Percentiles rank a stretch among this genome's conserved stretches.
These are phyloP conservation scores for Colletotrichum musicola DNA, from an alignment of 2,329 filamentous ascomycete genomes.

Conservation along the genomic window DNA sequence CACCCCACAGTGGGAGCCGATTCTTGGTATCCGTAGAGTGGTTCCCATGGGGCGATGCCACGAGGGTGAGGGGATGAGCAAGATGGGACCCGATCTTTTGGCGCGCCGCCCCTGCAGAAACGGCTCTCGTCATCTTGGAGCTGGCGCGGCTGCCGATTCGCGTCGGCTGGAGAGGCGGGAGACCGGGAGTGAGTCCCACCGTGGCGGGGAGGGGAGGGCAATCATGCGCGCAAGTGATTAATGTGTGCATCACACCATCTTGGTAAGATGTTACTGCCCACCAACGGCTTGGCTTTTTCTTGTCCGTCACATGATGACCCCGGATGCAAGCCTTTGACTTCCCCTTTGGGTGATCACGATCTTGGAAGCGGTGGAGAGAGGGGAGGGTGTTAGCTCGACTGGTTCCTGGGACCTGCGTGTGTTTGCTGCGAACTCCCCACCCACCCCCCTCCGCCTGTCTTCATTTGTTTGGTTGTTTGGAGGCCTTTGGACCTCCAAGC, in stretches of 20 bases:
- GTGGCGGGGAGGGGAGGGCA: not conserved
- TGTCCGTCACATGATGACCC: constrained; percentile 8
- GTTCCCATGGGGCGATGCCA: too few species aligned
- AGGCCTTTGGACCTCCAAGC: constrained; percentile 15
- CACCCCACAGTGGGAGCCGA: too few species aligned
- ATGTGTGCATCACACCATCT: constrained; percentile 16
- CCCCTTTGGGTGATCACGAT: constrained; percentile 9
- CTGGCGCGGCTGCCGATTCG: constrained; percentile 4
- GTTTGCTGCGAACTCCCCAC: too few species aligned
- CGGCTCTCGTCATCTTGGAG: not conserved
- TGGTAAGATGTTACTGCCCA: not conserved
- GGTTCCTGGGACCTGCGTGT: constrained; percentile 38
- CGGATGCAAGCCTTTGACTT: constrained; percentile 10
- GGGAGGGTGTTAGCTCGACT: not conserved
- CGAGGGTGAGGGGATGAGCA: too few species aligned
- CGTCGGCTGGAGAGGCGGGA: not conserved
- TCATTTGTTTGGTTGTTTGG: too few species aligned
- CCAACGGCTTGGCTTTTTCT: too few species aligned
- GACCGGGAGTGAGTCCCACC: not conserved
- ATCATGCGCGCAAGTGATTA: not conserved
- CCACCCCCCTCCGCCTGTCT: too few species aligned
- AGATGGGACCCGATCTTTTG: constrained; percentile 1
- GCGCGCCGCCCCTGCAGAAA: not conserved
- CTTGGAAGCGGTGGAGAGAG: constrained; percentile 7
- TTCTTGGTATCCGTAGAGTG: too few species aligned